Conservation (phyloP, 306 rosid species). For the Quercus robur region DNA sequence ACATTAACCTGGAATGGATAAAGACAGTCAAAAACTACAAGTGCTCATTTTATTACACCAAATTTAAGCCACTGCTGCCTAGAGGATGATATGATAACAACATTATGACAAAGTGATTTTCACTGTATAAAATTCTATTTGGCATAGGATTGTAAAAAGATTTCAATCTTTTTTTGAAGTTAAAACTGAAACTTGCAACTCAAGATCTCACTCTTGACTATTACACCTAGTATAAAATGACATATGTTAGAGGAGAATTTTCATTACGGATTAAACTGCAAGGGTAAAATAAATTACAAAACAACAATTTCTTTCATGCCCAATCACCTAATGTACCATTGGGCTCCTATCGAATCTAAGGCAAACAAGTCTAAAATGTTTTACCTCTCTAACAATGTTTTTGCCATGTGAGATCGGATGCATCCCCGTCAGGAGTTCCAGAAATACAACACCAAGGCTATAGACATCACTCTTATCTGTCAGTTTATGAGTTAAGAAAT, state of each 20-base stretch:
- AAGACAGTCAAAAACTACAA: neutral
- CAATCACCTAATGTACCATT: too few relatives aligned
- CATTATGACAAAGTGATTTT: neutral
- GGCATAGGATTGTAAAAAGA: neutral
- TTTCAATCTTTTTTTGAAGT: neutral
- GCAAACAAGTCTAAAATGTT: neutral
- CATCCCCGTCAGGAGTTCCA: slow-evolving; percentile 83
- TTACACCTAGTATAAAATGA: neutral
- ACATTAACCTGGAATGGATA: slow-evolving; percentile 45
- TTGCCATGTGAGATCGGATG: slow-evolving; percentile 93
- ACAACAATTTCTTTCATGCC: neutral
- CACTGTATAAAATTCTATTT: neutral
- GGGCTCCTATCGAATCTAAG: neutral
- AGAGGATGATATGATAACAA: neutral
- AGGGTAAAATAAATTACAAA: slow-evolving; percentile 1
- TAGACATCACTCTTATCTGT: neutral
- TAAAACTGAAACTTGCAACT: neutral
- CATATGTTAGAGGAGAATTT: neutral
- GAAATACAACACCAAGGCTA: slow-evolving; percentile 56
- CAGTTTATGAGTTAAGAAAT: neutral
- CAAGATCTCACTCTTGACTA: neutral
- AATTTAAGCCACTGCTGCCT: neutral
- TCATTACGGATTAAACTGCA: neutral
- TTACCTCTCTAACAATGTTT: slow-evolving; percentile 96
- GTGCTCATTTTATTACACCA: neutral